Evolutionary conservation across 179 eudicot species (phyloP), one percentile per base, ranked within the genome.

Genomic region (Beta macrorhiza): DNA sequence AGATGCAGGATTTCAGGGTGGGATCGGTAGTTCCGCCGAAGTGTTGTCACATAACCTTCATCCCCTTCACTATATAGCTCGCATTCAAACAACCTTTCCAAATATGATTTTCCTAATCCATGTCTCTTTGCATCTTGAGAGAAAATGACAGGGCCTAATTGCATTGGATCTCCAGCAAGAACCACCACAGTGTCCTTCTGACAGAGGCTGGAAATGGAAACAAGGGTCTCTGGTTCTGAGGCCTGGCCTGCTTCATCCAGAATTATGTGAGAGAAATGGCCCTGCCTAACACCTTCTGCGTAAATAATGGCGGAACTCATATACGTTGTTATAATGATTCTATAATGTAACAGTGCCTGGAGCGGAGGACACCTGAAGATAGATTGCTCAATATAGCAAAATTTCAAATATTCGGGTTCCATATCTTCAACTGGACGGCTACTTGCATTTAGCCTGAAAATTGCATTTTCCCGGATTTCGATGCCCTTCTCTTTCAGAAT

Each of bases 241-340:
- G 99, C 99, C 83, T 96, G 99, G 74, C 97, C 98, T 10, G 97
- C 98, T 89, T 94, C 98, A 63, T 96, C 99, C 75, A 96, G 79
- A 80, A 96, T 91, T 67, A 96, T 87, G 80, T 96, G 92, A 17
- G 99, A 90, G 86, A 94, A 96, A 79, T 92, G 92, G 59, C 92
- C 92, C 47, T 76, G 73, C 69, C 32, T 78, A 55, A 94, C 74
- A 53, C 98, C 99, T 90, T 89, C 96, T 4, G 90, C 82, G 71
- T 91, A 84, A 65, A 94, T 90, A 61, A 78, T 87, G 80, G 87
- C 85, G 11, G 98, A 87, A 79, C 94, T 94, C 88, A 89, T 84
- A 80, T 96, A 94, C 42, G 99, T 96, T 0, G 97, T 87, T 80
- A 96, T 89, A 32, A 96, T 85, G 69, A 96, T 88, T 74, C 88